Conservation (phyloP, 1,284 basidiomycete species). For the Boletus semigastroideus region DNA sequence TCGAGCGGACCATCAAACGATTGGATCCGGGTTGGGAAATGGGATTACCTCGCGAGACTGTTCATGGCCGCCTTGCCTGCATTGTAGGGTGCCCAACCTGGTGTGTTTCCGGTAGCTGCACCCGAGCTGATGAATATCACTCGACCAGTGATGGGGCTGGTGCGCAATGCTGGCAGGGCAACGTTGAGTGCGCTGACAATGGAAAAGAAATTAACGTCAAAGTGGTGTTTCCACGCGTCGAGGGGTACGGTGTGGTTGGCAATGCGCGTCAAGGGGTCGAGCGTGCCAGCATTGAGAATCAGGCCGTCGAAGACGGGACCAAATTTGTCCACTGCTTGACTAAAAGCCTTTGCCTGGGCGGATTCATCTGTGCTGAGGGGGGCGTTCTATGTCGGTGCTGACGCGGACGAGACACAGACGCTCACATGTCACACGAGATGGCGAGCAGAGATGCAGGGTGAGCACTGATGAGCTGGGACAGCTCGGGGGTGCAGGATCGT, state of each 20-base stretch:
- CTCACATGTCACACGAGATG: conserved; percentile 74
- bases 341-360: conserved; percentile 54
- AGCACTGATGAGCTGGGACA: conserved; percentile 51
- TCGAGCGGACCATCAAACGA: conserved; percentile 12
- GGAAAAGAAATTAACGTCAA: conserved; percentile 86
- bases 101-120: conserved; percentile 64
- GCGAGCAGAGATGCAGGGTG: conserved; percentile 48
- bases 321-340: conserved; percentile 48
- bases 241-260: conserved; percentile 37
- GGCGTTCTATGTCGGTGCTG: conserved; percentile 5
- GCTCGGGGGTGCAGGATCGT: conserved; percentile 63
- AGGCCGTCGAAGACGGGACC: conserved; percentile 65
- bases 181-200: conserved; percentile 66
- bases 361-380: conserved; percentile 55
- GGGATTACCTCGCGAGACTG: conserved; percentile 63
- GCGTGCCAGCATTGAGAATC: conserved; percentile 76
- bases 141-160: conserved; percentile 58
- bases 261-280: conserved; percentile 52
- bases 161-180: conserved; percentile 65
- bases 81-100: conserved; percentile 80
- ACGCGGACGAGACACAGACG: conserved; percentile 19
- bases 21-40: conserved; percentile 10
- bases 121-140: conserved; percentile 84
- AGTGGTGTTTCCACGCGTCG: conserved; percentile 61
- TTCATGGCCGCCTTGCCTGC: conserved; percentile 85